Evolutionary conservation across 164 flowering plant species (phyloP).

Genomic region (Magnolia changhungtana): DNA sequence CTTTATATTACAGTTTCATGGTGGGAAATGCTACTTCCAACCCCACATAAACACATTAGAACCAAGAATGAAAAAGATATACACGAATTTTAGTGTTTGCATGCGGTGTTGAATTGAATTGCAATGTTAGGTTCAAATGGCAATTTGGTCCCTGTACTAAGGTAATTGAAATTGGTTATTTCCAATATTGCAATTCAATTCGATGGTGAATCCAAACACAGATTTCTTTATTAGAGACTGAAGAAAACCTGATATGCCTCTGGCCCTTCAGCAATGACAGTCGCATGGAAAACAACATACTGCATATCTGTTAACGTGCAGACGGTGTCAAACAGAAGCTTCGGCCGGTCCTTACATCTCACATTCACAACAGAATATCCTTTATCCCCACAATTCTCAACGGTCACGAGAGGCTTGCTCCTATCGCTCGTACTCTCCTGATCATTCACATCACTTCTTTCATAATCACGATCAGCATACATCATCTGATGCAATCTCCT

Average conservation of each 20-base stretch:
- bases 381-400: constrained; percentile 62
- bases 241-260: constrained; percentile 77
- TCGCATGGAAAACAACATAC: constrained; percentile 85
- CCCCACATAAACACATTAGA: too few relatives aligned
- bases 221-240: constrained; percentile 1
- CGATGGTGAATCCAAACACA: too few relatives aligned
- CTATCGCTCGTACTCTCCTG: constrained; percentile 25
- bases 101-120: too few relatives aligned
- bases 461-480: constrained; percentile 92
- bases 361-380: constrained; percentile 78
- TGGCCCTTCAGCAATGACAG: constrained; percentile 72
- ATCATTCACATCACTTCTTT: constrained; percentile 26
- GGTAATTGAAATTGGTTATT: too few relatives aligned
- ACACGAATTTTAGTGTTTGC: too few relatives aligned
- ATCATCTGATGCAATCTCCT: constrained; percentile 94
- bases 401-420: constrained; percentile 54
- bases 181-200: too few relatives aligned
- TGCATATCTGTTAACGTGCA: constrained; percentile 96
- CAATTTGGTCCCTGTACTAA: too few relatives aligned
- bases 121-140: too few relatives aligned
- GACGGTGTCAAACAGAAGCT: constrained; percentile 84
- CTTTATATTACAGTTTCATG: too few relatives aligned
- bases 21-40: too few relatives aligned
- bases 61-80: too few relatives aligned
- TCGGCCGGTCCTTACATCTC: constrained; percentile 76